Evolutionary conservation across 495 filamentous ascomycete genomes (phyloP).

Genomic region (Cudoniella acicularis): DNA sequence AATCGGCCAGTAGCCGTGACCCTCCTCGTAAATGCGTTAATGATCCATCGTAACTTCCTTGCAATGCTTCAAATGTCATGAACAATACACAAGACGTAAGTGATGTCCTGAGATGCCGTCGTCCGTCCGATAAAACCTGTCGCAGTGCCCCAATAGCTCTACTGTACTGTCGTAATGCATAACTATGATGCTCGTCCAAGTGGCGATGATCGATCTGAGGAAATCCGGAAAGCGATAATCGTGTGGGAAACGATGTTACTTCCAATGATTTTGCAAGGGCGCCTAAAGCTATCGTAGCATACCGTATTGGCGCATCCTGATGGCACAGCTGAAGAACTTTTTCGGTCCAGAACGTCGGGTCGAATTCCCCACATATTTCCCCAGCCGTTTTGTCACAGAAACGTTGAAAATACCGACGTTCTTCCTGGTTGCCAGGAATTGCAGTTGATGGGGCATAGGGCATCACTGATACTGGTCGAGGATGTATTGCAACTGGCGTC

Average conservation of each 20-base stretch:
- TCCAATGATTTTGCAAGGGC: constrained; percentile 54
- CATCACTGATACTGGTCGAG: constrained; percentile 24
- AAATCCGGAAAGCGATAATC: constrained; percentile 24
- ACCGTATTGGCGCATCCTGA: constrained; percentile 56
- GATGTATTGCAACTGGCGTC: constrained; percentile 25
- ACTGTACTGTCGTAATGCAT: constrained; percentile 25
- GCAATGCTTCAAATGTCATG: constrained; percentile 26
- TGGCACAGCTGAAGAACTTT: constrained; percentile 57
- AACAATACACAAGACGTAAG: constrained; percentile 24
- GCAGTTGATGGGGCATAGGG: constrained; percentile 21
- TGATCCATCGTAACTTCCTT: constrained; percentile 26
- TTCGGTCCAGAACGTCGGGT: constrained; percentile 57
- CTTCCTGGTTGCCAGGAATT: constrained; percentile 32
- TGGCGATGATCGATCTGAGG: constrained; percentile 26
- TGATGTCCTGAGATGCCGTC: constrained; percentile 21
- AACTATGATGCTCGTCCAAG: constrained; percentile 26
- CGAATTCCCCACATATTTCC: constrained; percentile 59
- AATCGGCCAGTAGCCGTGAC: constrained; percentile 24
- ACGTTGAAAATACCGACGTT: constrained; percentile 56
- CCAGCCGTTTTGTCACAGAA: constrained; percentile 54
- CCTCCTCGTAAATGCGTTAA: constrained; percentile 25
- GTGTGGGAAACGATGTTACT: constrained; percentile 24
- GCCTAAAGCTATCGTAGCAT: constrained; percentile 64
- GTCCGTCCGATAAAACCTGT: constrained; percentile 20
- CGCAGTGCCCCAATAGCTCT: constrained; percentile 22